These are phyloP conservation scores for Parasitella parasitica DNA, from an alignment of 371 early-diverging fungal species.

Conservation along the genomic window DNA sequence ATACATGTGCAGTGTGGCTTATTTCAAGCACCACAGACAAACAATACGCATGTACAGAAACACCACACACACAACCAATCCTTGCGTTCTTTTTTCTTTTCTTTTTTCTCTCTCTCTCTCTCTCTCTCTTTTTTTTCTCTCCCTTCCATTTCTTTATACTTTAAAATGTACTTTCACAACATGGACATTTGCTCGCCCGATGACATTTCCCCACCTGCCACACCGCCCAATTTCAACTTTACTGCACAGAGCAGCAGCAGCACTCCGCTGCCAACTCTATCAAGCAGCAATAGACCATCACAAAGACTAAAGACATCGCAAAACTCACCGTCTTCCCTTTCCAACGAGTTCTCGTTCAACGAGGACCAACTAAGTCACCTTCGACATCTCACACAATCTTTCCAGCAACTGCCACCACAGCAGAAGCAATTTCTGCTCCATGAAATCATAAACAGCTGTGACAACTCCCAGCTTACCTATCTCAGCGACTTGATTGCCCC, in stretches of 20 bases:
- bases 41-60: neutral
- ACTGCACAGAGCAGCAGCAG: slow-evolving; percentile 3
- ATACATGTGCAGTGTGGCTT: neutral
- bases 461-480: slow-evolving; percentile 57
- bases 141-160: neutral
- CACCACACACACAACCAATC: neutral
- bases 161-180: neutral
- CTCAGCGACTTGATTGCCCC: slow-evolving; percentile 60
- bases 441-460: slow-evolving; percentile 59
- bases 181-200: slow-evolving; percentile 18
- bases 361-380: slow-evolving; percentile 37
- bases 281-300: slow-evolving; percentile 22
- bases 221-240: slow-evolving; percentile 43
- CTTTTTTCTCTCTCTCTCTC: neutral
- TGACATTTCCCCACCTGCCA: slow-evolving; percentile 51
- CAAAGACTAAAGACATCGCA: slow-evolving; percentile 22
- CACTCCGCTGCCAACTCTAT: slow-evolving; percentile 22
- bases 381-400: slow-evolving; percentile 38
- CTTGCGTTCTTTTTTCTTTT: neutral
- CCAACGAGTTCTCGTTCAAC: slow-evolving; percentile 27
- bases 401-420: slow-evolving; percentile 42
- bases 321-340: neutral
- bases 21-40: neutral
- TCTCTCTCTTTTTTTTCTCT: neutral
- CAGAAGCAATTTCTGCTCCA: slow-evolving; percentile 44